A percentile compares a stretch with the other conserved stretches of the same genome.
These are phyloP conservation scores for Sordariomycetes sp. DNA, from an alignment of 2,329 filamentous ascomycete species.

Conservation along the genomic window DNA sequence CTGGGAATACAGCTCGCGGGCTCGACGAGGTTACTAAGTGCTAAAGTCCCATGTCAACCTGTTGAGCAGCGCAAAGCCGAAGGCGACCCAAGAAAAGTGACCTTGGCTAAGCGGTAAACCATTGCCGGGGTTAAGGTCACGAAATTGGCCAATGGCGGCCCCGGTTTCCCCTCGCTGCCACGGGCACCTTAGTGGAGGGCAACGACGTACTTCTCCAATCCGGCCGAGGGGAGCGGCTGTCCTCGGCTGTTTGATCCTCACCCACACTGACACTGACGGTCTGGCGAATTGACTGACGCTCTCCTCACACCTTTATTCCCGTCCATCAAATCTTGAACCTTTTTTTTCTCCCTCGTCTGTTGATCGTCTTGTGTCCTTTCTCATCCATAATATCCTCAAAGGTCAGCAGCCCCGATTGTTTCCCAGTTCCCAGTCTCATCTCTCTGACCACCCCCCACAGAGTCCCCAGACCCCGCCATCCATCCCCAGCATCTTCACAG, in stretches of 20 bases:
- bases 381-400: neutral
- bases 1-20: too few relatives aligned
- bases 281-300: too few relatives aligned
- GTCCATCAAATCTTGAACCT: neutral
- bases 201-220: slow-evolving; percentile 20
- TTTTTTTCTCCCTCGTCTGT: neutral
- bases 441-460: neutral
- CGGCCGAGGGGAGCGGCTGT: slow-evolving; percentile 17
- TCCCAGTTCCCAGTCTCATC: neutral
- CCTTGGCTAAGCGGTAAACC: slow-evolving; percentile 17
- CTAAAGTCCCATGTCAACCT: too few relatives aligned
- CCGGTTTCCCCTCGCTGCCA: slow-evolving; percentile 8
- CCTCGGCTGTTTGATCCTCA: slow-evolving; percentile 18
- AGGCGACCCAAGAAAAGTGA: slow-evolving; percentile 3
- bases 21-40: too few relatives aligned
- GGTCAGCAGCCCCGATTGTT: too few relatives aligned
- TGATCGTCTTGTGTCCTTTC: too few relatives aligned
- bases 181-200: slow-evolving; percentile 4
- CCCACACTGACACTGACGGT: too few relatives aligned
- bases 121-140: slow-evolving; percentile 8
- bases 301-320: slow-evolving; percentile 2
- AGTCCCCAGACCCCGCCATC: neutral
- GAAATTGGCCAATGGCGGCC: slow-evolving; percentile 19
- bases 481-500: neutral
- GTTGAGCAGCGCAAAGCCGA: too few relatives aligned